Evolutionary conservation across 1,139 yeast species (phyloP), one percentile per base, ranked within the genome.

Genomic region (Lodderomyces margitis): DNA sequence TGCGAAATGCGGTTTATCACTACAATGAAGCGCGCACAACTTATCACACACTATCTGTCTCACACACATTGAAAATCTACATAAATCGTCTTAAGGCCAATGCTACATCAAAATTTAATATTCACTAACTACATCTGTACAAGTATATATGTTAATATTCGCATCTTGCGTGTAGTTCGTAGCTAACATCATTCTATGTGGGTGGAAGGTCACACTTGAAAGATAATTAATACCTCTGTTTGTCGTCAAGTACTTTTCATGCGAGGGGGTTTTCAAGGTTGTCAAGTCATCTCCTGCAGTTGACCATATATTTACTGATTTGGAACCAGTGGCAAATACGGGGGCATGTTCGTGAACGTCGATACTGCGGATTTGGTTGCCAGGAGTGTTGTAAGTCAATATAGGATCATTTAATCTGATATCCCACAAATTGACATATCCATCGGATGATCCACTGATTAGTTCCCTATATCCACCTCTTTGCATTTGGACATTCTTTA

Each of bases 281-380:
- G 87, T 68, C 11, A 89, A 68, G 40, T 80, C 59, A 45, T 83
- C 87, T 4, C 98, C 98, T 0, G 84, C 70, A 0, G 96, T 89
- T 4, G 95, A 83, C 88, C 95, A 91, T 8, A 91, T 67, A 36
- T 87, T 84, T n/a, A 89, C 82, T 34, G 78, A 74, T 48, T 83
- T 83, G 4, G 94, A 83, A 0, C 96, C 98, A 2, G 95, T 83
- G 9, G 89, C 88, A 49, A 91, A 78, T 1, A 91, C 74, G 0
- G 98, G 98, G 0, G 98, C 98, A 63, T 92, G 98, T 55, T 92
- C 98, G 62, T 92, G 98, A 3, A 87, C 79, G 53, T 87, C 87
- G 45, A 88, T 72, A 24, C 87, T 76, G 12, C 95, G 75, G 74
- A 89, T 77, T 7, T 81, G 80, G 40, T 73, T 74, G 17, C 81